These are phyloP conservation scores for Jamesozyma rosinii DNA, from an alignment of 805 yeast species.

Conservation along the genomic window DNA sequence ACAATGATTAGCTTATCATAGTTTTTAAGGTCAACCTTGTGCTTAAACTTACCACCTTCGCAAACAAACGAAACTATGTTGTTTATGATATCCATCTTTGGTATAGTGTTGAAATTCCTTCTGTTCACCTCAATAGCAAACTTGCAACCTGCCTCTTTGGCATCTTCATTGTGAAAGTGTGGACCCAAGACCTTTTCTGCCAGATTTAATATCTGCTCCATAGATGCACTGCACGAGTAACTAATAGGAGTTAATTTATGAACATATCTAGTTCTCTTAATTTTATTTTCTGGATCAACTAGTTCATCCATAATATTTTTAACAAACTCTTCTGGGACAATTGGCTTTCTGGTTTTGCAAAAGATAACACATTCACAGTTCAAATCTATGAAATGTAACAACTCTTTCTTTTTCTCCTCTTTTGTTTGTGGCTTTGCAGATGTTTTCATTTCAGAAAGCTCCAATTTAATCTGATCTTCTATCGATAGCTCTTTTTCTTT, in stretches of 20 bases:
- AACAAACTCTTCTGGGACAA: conserved; percentile 69
- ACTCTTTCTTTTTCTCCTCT: conserved; percentile 35
- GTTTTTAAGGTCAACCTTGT: conserved; percentile 68
- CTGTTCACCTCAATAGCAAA: conserved; percentile 78
- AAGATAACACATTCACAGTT: conserved; percentile 81
- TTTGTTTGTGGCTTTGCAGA: conserved; percentile 26
- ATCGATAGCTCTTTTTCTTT: conserved; percentile 43
- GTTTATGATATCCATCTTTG: conserved; percentile 63
- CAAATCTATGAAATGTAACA: conserved; percentile 51
- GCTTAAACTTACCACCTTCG: conserved; percentile 46
- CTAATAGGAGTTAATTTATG: conserved; percentile 78
- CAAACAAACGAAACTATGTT: conserved; percentile 67
- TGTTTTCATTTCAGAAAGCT: conserved; percentile 52
- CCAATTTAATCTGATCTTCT: conserved; percentile 68
- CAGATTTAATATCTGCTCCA: conserved; percentile 56
- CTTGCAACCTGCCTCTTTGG: conserved; percentile 28
- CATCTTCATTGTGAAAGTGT: conserved; percentile 47
- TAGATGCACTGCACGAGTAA: conserved; percentile 59
- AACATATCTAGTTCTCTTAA: conserved; percentile 59
- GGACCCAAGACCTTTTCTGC: conserved; percentile 53
- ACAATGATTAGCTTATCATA: conserved; percentile 73
- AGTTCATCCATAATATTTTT: conserved; percentile 54
- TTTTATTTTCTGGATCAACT: conserved; percentile 32
- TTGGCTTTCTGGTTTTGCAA: conserved; percentile 68
- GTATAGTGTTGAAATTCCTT: conserved; percentile 68